Conservation (phyloP, 768 basidiomycete genomes). For the Mycena belliarum region DNA sequence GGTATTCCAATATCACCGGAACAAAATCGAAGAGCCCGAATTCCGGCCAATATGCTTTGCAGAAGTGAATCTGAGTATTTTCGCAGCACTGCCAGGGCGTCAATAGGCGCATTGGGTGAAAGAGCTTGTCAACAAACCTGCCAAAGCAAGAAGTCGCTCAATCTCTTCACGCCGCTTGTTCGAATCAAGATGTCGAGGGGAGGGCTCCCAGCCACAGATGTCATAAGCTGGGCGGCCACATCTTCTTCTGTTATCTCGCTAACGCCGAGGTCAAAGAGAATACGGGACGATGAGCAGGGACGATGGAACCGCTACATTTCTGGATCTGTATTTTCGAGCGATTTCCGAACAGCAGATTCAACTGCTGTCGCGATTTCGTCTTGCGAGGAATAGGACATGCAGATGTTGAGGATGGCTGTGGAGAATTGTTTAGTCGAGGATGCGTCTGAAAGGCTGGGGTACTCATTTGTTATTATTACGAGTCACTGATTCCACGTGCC, state of each 20-base stretch:
- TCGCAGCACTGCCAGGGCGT: constrained; percentile 66
- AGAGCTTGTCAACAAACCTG: constrained; percentile 76
- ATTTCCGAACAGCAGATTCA: constrained; percentile 46
- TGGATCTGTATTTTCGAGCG: constrained; percentile 30
- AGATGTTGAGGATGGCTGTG: constrained; percentile 88
- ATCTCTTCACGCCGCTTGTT: constrained; percentile 85
- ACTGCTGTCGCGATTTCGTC: constrained; percentile 91
- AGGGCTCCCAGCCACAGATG: constrained; percentile 62
- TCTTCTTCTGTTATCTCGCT: constrained; percentile 60
- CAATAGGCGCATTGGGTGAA: not conserved
- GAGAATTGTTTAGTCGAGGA: constrained; percentile 2
- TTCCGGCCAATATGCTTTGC: constrained; percentile 87
- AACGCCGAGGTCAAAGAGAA: not conserved
- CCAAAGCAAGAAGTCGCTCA: constrained; percentile 94
- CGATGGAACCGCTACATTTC: constrained; percentile 4
- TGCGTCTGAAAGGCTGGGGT: not conserved
- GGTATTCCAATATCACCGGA: constrained; percentile 86
- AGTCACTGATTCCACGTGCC: constrained; percentile 77
- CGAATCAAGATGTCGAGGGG: constrained; percentile 89
- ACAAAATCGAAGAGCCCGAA: constrained; percentile 87
- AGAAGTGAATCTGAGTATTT: constrained; percentile 86
- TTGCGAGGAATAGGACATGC: constrained; percentile 88
- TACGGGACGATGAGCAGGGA: not conserved
- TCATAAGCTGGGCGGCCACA: constrained; percentile 69
- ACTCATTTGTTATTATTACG: constrained; percentile 67